A percentile compares a stretch with the other conserved stretches of the same genome.
Conservation (phyloP, 768 basidiomycete genomes). For the Pholiota conissans region DNA sequence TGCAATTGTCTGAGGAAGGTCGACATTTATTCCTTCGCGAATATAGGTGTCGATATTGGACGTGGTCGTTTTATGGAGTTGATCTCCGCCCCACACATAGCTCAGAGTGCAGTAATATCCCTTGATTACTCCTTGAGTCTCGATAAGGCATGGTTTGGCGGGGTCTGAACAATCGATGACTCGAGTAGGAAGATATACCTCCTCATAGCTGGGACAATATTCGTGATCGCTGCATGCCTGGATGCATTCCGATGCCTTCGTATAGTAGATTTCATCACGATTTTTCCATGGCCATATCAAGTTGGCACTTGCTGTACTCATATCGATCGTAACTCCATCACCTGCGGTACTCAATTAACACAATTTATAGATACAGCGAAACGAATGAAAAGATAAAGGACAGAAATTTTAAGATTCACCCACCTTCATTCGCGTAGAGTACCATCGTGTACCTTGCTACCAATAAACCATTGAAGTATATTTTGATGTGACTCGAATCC, state of each 20-base stretch:
- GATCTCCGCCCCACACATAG: slow-evolving; percentile 5
- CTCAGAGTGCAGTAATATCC: background rate
- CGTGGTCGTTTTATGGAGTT: background rate
- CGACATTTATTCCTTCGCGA: background rate
- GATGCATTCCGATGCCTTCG: background rate
- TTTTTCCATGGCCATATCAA: background rate
- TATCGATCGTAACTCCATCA: background rate
- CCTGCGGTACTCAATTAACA: background rate
- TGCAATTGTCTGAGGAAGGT: background rate
- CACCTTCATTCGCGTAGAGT: background rate
- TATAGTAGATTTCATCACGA: background rate
- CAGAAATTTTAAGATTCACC: background rate
- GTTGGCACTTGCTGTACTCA: background rate
- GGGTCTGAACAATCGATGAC: slow-evolving; percentile 5
- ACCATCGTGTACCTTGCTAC: background rate
- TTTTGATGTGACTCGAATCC: background rate
- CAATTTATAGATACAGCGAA: background rate
- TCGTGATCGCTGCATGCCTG: slow-evolving; percentile 3
- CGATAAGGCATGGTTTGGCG: background rate
- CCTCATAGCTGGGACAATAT: background rate
- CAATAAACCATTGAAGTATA: background rate
- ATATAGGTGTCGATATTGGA: background rate
- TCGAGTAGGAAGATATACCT: slow-evolving; percentile 4
- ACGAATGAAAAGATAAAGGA: no score
- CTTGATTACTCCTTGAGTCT: background rate